phyloP scores from a whole-genome alignment of 139 green algal genomes.

The Desmodesmus armatus region DNA sequence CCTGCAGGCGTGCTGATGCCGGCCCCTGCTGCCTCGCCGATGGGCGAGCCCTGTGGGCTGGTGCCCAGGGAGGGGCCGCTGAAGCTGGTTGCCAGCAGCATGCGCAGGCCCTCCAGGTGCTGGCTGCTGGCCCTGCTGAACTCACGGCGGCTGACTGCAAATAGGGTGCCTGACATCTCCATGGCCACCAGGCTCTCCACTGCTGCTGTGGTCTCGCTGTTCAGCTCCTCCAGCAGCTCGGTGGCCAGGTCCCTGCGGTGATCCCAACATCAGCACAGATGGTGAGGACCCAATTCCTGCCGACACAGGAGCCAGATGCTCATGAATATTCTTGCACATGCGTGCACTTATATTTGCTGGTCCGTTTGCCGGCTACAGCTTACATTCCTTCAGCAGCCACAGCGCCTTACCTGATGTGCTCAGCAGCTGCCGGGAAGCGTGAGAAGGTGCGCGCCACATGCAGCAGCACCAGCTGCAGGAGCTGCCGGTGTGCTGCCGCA shows the following conservation, averaged over 20 bases:
- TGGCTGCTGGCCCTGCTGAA: constrained; percentile 45
- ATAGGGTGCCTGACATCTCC: constrained; percentile 32
- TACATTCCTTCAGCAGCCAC: too few relatives aligned
- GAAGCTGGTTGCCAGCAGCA: background rate
- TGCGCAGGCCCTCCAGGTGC: constrained; percentile 37
- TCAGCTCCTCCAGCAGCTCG: constrained; percentile 42
- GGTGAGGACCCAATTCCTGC: too few relatives aligned
- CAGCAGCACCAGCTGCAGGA: constrained; percentile 38
- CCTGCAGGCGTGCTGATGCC: background rate
- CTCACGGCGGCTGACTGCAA: constrained; percentile 21
- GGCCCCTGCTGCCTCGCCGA: background rate
- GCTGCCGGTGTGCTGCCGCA: constrained; percentile 9
- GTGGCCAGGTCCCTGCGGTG: constrained; percentile 26
- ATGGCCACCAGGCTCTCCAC: constrained; percentile 40
- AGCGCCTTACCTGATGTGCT: constrained; percentile 24
- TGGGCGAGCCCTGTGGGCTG: too few relatives aligned
- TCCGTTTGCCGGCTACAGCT: background rate
- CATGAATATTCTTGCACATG: too few relatives aligned
- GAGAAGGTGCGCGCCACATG: constrained; percentile 20
- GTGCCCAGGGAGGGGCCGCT: background rate
- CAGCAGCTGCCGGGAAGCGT: constrained; percentile 27
- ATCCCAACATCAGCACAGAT: background rate
- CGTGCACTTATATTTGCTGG: background rate
- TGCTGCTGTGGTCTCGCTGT: background rate
- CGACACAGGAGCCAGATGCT: too few relatives aligned